phyloP scores from a whole-genome alignment of 2,329 filamentous ascomycete species.

The Microcyclosporella mali region DNA sequence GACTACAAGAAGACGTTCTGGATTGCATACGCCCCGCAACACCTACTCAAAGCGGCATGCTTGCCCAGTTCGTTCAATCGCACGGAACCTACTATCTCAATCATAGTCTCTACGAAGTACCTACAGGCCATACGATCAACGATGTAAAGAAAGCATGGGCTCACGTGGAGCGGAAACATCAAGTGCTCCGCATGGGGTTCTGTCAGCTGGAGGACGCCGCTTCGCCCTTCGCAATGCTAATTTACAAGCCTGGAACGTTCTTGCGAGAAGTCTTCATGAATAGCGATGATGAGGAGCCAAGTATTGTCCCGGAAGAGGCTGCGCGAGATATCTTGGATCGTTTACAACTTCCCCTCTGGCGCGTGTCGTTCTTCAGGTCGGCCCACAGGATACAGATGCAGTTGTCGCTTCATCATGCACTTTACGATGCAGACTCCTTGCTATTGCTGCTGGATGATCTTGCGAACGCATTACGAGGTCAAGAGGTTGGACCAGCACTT shows the following conservation, averaged over 20 bases:
- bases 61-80: conserved; percentile 66
- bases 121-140: conserved; percentile 33
- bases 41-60: conserved; percentile 69
- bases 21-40: conserved; percentile 70
- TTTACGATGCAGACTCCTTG: conserved; percentile 79
- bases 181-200: conserved; percentile 74
- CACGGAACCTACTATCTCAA: conserved; percentile 70
- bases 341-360: conserved; percentile 59
- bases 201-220: conserved; percentile 53
- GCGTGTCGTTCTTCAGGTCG: conserved; percentile 44
- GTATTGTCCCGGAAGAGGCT: conserved; percentile 28
- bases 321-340: conserved; percentile 34
- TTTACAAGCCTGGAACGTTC: conserved; percentile 39
- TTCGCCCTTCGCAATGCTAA: conserved; percentile 68
- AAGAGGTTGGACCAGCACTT: conserved; percentile 18
- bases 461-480: conserved; percentile 33
- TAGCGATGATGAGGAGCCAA: conserved; percentile 3
- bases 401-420: conserved; percentile 65
- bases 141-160: conserved; percentile 56
- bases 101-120: conserved; percentile 53
- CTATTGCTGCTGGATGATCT: conserved; percentile 59
- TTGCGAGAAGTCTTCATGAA: conserved; percentile 4
- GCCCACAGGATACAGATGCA: conserved; percentile 31
- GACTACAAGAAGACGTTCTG: conserved; percentile 35
- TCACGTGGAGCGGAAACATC: conserved; percentile 48